These are phyloP conservation scores for Ganoderma lingzhi DNA, from an alignment of 1,284 basidiomycete species.

Conservation along the genomic window DNA sequence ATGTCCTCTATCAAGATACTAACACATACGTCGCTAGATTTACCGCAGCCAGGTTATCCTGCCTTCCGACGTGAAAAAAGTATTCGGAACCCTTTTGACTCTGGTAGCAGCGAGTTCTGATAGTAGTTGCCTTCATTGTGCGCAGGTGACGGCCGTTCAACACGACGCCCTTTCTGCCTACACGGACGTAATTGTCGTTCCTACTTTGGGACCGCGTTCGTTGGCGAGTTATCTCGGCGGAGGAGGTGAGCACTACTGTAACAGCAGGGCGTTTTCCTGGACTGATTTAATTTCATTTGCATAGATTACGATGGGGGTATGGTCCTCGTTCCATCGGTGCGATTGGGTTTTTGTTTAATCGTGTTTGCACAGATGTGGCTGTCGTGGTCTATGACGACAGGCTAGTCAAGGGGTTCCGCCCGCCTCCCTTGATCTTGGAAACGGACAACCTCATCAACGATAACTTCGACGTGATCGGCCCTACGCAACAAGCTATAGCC, in stretches of 20 bases:
- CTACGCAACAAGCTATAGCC: slow-evolving; percentile 59
- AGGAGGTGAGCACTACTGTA: slow-evolving; percentile 36
- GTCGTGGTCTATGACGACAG: slow-evolving; percentile 56
- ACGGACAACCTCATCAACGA: slow-evolving; percentile 51
- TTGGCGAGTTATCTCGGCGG: slow-evolving; percentile 42
- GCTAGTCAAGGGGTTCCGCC: slow-evolving; percentile 58
- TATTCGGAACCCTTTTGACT: not conserved
- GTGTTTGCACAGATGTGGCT: slow-evolving; percentile 57
- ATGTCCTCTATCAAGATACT: not conserved
- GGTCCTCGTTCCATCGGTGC: not conserved
- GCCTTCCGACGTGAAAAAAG: slow-evolving; percentile 42
- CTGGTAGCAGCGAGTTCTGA: not conserved
- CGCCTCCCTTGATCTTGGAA: slow-evolving; percentile 46
- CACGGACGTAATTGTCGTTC: slow-evolving; percentile 41
- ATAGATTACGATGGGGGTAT: slow-evolving; percentile 79
- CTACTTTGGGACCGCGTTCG: slow-evolving; percentile 35
- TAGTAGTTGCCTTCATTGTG: no score
- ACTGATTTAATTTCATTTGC: not conserved
- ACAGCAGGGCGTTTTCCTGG: not conserved
- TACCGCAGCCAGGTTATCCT: slow-evolving; percentile 41
- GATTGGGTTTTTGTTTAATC: not conserved
- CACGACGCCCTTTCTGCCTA: slow-evolving; percentile 32
- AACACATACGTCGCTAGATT: slow-evolving; percentile 27
- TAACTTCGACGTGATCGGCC: slow-evolving; percentile 55
- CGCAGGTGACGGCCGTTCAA: slow-evolving; percentile 39